A percentile compares a stretch with the other conserved stretches of the same genome.
phyloP scores from a whole-genome alignment of 1,284 basidiomycete species.

The Gymnopus androsaceus region DNA sequence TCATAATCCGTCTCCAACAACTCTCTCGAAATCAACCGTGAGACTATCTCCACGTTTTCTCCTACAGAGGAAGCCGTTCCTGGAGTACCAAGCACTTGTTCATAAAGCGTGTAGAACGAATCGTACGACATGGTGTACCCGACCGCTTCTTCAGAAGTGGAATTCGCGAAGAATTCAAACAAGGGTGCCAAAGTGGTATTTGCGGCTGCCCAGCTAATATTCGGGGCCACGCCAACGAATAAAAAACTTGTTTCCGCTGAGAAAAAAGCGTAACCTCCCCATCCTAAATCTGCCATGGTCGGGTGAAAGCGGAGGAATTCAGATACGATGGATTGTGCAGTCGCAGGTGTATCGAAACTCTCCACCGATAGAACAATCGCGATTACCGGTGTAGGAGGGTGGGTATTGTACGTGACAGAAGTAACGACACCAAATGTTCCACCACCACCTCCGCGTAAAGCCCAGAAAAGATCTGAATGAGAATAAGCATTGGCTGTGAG shows the following conservation, averaged over 20 bases:
- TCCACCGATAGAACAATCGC: constrained; percentile 20
- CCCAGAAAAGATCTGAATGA: too few relatives aligned
- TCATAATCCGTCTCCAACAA: constrained; percentile 29
- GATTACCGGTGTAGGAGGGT: constrained; percentile 32
- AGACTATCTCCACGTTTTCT: constrained; percentile 30
- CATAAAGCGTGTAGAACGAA: constrained; percentile 19
- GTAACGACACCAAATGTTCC: constrained; percentile 44
- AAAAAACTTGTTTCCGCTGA: constrained; percentile 14
- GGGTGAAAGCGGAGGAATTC: constrained; percentile 29
- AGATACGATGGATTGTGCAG: constrained; percentile 24
- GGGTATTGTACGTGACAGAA: constrained; percentile 41
- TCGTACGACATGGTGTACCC: constrained; percentile 15
- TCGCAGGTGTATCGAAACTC: constrained; percentile 25
- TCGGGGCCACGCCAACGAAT: constrained; percentile 32
- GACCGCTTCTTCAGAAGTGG: constrained; percentile 15
- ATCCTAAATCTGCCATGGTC: constrained; percentile 27
- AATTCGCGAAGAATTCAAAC: constrained; percentile 27
- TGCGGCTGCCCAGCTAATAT: constrained; percentile 33
- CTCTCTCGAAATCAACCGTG: constrained; percentile 39
- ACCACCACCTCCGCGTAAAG: constrained; percentile 49
- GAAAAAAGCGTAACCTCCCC: constrained; percentile 30
- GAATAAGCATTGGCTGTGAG: constrained; percentile 32
- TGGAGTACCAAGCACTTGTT: constrained; percentile 14
- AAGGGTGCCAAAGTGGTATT: constrained; percentile 35
- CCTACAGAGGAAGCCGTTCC: constrained; percentile 19